Evolutionary conservation across 305 asterid species (phyloP).

Genomic region (Fraxinus baroniana): DNA sequence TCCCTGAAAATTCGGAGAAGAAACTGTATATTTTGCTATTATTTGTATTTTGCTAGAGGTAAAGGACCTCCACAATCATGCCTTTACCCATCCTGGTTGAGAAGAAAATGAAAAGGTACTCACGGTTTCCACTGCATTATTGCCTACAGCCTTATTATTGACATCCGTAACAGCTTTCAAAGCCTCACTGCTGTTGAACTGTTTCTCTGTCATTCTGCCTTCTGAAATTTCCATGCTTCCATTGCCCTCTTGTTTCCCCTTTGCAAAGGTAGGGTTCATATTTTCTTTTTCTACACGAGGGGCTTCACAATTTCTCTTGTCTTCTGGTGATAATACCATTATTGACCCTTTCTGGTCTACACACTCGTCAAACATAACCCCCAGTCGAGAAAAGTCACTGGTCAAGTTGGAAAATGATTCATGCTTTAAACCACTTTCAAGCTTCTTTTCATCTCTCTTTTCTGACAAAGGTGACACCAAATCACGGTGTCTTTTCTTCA

Average conservation of each 20-base stretch:
- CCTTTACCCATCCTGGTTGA: slow-evolving; percentile 15
- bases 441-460: slow-evolving; percentile 79
- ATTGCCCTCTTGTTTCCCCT: slow-evolving; percentile 28
- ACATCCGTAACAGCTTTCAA: slow-evolving; percentile 29
- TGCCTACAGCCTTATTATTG: slow-evolving; percentile 28
- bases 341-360: slow-evolving; percentile 34
- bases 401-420: slow-evolving; percentile 48
- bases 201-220: slow-evolving; percentile 31
- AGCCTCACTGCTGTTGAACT: slow-evolving; percentile 23
- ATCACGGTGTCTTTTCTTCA: slow-evolving; percentile 93
- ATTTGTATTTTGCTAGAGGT: slow-evolving; percentile 1
- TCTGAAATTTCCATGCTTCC: slow-evolving; percentile 32
- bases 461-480: slow-evolving; percentile 90
- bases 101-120: slow-evolving; percentile 32
- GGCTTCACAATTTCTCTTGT: slow-evolving; percentile 26
- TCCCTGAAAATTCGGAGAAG: not conserved
- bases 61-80: slow-evolving; percentile 1
- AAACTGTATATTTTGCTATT: not conserved
- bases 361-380: slow-evolving; percentile 64
- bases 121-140: slow-evolving; percentile 42
- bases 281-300: slow-evolving; percentile 63
- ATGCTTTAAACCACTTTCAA: slow-evolving; percentile 48
- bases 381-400: slow-evolving; percentile 62
- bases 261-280: slow-evolving; percentile 34
- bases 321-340: slow-evolving; percentile 35